phyloP scores from a whole-genome alignment of 2,329 filamentous ascomycete species.

The Xylariales sp. region DNA sequence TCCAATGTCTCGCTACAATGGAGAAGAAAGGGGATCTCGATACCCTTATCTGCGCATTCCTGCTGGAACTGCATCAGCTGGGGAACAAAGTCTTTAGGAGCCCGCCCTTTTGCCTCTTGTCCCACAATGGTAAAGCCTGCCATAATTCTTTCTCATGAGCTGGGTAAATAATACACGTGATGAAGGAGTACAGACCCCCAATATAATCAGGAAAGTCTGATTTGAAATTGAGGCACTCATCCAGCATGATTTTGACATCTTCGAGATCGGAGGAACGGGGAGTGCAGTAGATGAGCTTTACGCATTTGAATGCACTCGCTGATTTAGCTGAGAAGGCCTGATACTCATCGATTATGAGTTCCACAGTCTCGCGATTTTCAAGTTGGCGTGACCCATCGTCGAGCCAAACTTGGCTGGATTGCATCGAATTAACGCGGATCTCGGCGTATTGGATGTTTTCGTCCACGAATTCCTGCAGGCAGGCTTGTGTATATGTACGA shows the following conservation, averaged over 20 bases:
- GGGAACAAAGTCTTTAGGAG: conserved; percentile 43
- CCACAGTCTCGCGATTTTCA: conserved; percentile 46
- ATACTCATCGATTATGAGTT: conserved; percentile 43
- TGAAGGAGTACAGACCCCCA: no score
- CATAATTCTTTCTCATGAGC: conserved; percentile 45
- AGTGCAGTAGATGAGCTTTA: conserved; percentile 59
- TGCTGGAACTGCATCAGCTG: conserved; percentile 45
- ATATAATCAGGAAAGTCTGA: no score
- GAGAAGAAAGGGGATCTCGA: conserved; percentile 68
- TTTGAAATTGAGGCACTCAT: conserved; percentile 52
- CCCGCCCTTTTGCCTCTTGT: conserved; percentile 49
- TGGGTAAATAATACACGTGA: no score
- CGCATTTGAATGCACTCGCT: conserved; percentile 33
- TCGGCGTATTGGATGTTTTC: conserved; percentile 59
- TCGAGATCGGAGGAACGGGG: conserved; percentile 47
- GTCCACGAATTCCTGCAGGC: conserved; percentile 49
- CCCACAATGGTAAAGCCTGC: conserved; percentile 59
- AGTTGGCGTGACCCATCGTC: conserved; percentile 42
- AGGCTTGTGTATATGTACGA: conserved; percentile 47
- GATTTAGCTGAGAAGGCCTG: conserved; percentile 28
- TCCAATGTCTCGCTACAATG: conserved; percentile 74
- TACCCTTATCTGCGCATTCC: conserved; percentile 34
- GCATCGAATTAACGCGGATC: conserved; percentile 55
- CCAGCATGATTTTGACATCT: conserved; percentile 41
- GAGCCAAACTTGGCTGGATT: conserved; percentile 45